phyloP scores from a whole-genome alignment of 2,329 filamentous ascomycete species.

The Colletotrichum horii region DNA sequence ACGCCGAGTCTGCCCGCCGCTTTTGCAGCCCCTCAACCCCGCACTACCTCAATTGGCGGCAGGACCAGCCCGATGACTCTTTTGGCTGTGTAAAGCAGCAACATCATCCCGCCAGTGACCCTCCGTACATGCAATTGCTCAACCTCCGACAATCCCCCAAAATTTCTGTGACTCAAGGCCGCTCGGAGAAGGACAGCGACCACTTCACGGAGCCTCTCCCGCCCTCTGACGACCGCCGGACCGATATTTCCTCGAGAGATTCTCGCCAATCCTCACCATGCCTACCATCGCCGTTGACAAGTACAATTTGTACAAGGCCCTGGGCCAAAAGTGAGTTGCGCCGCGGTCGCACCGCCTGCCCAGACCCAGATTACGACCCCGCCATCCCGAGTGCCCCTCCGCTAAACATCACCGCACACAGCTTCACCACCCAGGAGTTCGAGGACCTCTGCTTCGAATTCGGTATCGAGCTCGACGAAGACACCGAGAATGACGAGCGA shows the following conservation, averaged over 20 bases:
- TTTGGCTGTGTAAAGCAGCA: slow-evolving; percentile 1
- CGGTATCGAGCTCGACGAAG: slow-evolving; percentile 96
- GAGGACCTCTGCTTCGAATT: slow-evolving; percentile 99
- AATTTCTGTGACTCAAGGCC: slow-evolving; percentile 47
- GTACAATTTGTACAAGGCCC: slow-evolving; percentile 90
- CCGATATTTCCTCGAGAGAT: neutral
- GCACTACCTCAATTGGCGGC: neutral
- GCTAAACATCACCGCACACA: slow-evolving; percentile 37
- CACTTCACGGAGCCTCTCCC: slow-evolving; percentile 5
- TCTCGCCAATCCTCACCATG: slow-evolving; percentile 59
- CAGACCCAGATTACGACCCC: slow-evolving; percentile 3
- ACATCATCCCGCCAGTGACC: slow-evolving; percentile 13
- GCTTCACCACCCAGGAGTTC: slow-evolving; percentile 91
- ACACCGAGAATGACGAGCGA: slow-evolving; percentile 79
- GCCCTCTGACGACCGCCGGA: slow-evolving; percentile 11
- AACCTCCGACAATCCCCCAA: slow-evolving; percentile 25
- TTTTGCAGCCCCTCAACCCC: slow-evolving; percentile 21
- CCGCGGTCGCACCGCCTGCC: slow-evolving; percentile 8
- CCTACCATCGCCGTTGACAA: slow-evolving; percentile 98
- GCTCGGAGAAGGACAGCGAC: slow-evolving; percentile 16
- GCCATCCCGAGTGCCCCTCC: slow-evolving; percentile 19
- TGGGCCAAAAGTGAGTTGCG: slow-evolving; percentile 79
- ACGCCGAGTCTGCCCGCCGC: slow-evolving; percentile 13
- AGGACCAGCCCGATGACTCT: neutral
- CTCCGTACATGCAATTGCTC: slow-evolving; percentile 10